Evolutionary conservation across 2,329 filamentous ascomycete genomes (phyloP).

Genomic region (Epichloe gansuensis): DNA sequence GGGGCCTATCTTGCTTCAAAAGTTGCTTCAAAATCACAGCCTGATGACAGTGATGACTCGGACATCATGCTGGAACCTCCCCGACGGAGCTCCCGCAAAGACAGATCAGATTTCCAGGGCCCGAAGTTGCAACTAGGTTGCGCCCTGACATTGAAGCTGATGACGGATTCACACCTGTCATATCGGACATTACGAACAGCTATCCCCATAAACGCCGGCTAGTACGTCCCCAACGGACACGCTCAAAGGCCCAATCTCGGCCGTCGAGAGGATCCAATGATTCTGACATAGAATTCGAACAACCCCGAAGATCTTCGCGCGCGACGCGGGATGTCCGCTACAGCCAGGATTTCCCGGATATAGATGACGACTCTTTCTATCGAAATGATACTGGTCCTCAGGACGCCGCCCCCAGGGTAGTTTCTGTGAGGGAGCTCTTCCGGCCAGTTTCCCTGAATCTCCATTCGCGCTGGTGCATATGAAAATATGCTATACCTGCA

Average conservation of each 20-base stretch:
- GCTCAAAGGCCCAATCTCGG: conserved; percentile 8
- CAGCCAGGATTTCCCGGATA: conserved; percentile 40
- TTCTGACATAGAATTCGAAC: conserved; percentile 42
- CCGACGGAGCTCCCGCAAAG: conserved; percentile 6
- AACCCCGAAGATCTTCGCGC: conserved; percentile 36
- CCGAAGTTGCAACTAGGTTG: background rate
- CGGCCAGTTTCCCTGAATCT: conserved; percentile 46
- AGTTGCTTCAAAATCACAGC: conserved; percentile 5
- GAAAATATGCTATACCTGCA: conserved; percentile 60
- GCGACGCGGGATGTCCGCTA: conserved; percentile 29
- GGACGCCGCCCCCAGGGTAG: conserved; percentile 38
- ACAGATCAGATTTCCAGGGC: background rate
- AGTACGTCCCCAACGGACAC: conserved; percentile 12
- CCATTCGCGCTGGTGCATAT: conserved; percentile 61
- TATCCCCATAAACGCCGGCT: conserved; percentile 12
- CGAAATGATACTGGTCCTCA: conserved; percentile 32
- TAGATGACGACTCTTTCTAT: conserved; percentile 48
- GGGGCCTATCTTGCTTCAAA: background rate
- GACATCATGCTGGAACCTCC: conserved; percentile 3
- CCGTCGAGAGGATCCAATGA: conserved; percentile 16
- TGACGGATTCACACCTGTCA: conserved; percentile 21
- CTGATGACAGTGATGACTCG: conserved; percentile 1
- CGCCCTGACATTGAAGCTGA: conserved; percentile 21
- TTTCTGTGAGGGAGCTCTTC: conserved; percentile 65
- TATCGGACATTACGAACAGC: conserved; percentile 23